Evolutionary conservation across 345 rosid genomes (phyloP).

Genomic region (Eucalyptus regnans): DNA sequence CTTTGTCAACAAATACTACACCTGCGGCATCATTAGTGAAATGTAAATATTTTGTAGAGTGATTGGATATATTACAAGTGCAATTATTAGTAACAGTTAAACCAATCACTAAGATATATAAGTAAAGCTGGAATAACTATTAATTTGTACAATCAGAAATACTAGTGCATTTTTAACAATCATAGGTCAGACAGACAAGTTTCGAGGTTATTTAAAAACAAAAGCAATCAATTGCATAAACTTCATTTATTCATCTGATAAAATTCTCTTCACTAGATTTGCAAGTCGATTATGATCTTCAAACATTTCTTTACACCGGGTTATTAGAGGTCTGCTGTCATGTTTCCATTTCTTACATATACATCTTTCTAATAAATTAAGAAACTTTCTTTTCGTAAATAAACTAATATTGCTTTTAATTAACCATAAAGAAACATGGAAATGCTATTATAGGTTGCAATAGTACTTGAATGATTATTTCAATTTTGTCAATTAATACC

Average conservation of each 20-base stretch:
- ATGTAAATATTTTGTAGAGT: background rate
- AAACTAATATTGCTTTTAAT: too few species aligned
- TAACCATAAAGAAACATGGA: background rate
- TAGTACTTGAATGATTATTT: background rate
- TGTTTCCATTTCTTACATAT: background rate
- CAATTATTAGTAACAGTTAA: background rate
- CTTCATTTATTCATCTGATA: too few species aligned
- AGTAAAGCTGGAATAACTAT: background rate
- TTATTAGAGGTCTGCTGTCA: background rate
- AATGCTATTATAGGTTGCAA: background rate
- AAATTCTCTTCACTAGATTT: background rate
- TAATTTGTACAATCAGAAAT: background rate
- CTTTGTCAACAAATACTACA: background rate
- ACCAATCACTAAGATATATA: background rate
- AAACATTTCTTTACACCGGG: background rate
- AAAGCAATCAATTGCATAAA: background rate
- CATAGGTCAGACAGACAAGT: background rate
- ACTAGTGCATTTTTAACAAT: background rate
- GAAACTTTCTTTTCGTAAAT: background rate
- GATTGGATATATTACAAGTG: background rate
- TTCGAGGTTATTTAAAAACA: background rate
- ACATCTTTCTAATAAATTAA: background rate
- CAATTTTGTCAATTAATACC: background rate
- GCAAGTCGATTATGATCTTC: background rate
- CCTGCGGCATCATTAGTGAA: background rate